Evolutionary conservation across 2,329 filamentous ascomycete species (phyloP), one percentile per base, ranked within the genome.

Genomic region (Ophiostoma sp.): DNA sequence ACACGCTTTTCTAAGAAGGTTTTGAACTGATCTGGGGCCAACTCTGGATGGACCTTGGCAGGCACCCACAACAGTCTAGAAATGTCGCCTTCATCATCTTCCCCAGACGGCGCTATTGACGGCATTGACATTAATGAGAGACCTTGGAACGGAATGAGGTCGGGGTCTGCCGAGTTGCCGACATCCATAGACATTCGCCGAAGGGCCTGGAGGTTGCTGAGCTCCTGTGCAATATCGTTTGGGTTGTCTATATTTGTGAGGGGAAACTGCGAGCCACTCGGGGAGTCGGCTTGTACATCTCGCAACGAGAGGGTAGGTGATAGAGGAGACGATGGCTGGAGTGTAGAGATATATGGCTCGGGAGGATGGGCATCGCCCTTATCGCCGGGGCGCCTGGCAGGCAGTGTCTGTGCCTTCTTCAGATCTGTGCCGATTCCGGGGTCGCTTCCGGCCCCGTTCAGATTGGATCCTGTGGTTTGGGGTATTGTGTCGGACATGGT

Each of bases 181-280:
- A 96, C 91, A 76, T 96, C 93, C 93, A 97, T 97, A 27, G 93
- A 97, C 88, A 97, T 91, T 72, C 93, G 87, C 73, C 93, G 87
- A 71, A 97, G 85, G 2, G 93, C 93, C 77, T 96, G 93, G 70
- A 97, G 80, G 75, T 97, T 97, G 81, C 90, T 96, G 74, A 97
- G 81, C 79, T 97, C 93, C 79, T 96, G 92, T 40, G 92, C 92
- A 69, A 97, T 91, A 71, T 93, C 92, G 69, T 89, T 93, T 0
- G 93, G 90, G 75, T 94, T 90, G 71, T 93, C 93, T 77, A 97
- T 94, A 77, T 95, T 95, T 75, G 93, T 91, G 71, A 96, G 85
- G 73, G 94, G 87, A 74, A 93, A 94, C 72, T 94, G 85, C 66
- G 90, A 88, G 12, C 67, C 52, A 14, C 49, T 40, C 14, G 60